Evolutionary conservation across 352 stramenopile species (phyloP).

Genomic region (Phytophthora nicotianae): DNA sequence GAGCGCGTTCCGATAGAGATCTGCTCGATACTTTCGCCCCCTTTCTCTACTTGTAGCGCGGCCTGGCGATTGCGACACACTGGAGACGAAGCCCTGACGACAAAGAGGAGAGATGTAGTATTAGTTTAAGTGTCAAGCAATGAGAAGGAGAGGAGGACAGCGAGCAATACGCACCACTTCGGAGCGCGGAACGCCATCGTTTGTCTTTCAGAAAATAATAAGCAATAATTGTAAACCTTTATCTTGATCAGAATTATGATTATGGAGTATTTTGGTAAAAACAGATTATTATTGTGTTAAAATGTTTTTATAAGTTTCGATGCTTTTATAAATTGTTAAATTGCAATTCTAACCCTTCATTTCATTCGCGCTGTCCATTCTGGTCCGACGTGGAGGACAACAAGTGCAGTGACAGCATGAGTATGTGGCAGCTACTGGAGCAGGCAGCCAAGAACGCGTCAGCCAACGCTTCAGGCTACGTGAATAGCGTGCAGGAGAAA

Average conservation of each 20-base stretch:
- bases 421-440: constrained; percentile 83
- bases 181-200: constrained; percentile 24
- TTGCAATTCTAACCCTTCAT: background rate
- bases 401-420: constrained; percentile 24
- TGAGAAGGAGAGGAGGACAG: background rate
- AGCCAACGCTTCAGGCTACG: constrained; percentile 73
- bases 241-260: too few species aligned
- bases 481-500: constrained; percentile 75
- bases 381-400: background rate
- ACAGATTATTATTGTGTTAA: too few species aligned
- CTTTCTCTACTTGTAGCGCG: constrained; percentile 61
- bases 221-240: too few species aligned
- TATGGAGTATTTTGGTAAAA: too few species aligned
- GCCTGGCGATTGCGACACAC: constrained; percentile 48
- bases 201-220: background rate
- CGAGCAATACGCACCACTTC: constrained; percentile 25
- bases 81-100: constrained; percentile 57
- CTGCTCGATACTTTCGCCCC: constrained; percentile 45
- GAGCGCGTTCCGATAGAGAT: constrained; percentile 53
- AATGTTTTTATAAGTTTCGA: background rate
- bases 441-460: constrained; percentile 75
- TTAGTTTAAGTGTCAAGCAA: background rate
- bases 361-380: background rate
- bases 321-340: background rate
- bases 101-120: background rate